These are phyloP conservation scores for Cyclotella baltica DNA, from an alignment of 108 stramenopile genomes.

Conservation along the genomic window DNA sequence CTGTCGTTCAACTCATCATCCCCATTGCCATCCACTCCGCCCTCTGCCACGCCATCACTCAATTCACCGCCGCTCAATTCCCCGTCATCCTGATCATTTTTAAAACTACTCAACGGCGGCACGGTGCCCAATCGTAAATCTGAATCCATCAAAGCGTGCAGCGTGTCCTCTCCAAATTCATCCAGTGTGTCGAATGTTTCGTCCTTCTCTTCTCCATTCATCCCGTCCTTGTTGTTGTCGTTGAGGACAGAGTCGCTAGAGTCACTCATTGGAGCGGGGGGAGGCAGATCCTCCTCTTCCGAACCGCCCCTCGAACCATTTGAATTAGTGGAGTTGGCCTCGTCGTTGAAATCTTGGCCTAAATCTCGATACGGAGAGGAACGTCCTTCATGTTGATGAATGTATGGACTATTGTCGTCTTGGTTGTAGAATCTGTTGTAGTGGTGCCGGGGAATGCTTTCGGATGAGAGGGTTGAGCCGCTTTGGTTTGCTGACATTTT, in stretches of 20 bases:
- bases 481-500: too few relatives aligned
- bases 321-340: too few relatives aligned
- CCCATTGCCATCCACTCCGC: neutral
- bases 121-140: slow-evolving; percentile 32
- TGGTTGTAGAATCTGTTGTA: neutral
- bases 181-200: slow-evolving; percentile 24
- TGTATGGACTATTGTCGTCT: neutral
- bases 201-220: neutral
- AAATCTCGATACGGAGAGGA: slow-evolving; percentile 1
- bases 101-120: slow-evolving; percentile 12
- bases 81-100: neutral
- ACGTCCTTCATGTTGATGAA: slow-evolving; percentile 2
- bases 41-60: too few relatives aligned
- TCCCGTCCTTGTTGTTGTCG: neutral
- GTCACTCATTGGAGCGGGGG: slow-evolving; percentile 4
- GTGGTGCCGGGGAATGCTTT: neutral
- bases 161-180: slow-evolving; percentile 48
- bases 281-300: slow-evolving; percentile 16
- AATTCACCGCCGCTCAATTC: neutral
- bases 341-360: slow-evolving; percentile 5
- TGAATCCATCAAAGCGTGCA: slow-evolving; percentile 45
- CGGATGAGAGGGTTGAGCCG: neutral
- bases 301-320: too few relatives aligned
- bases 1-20: neutral
- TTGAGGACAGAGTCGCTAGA: neutral